phyloP scores from a whole-genome alignment of 1,284 basidiomycete genomes.

The Vanrija pseudolonga region DNA sequence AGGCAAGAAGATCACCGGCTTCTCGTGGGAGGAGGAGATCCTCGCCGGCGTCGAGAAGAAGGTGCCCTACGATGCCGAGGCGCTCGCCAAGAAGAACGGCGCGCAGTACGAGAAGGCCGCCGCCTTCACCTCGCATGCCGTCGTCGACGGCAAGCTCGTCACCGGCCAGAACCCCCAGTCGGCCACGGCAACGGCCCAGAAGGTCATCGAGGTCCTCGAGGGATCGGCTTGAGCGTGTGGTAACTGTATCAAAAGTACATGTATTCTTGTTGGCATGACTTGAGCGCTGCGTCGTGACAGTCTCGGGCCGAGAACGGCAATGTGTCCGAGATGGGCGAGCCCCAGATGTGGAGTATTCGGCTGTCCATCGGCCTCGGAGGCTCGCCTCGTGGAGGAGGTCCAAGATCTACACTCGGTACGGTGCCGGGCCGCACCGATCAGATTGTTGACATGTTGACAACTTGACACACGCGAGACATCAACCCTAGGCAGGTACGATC shows the following conservation, averaged over 20 bases:
- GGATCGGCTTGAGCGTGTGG: not conserved
- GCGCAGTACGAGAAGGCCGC: not conserved
- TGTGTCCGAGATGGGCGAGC: too few relatives aligned
- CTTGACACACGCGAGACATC: too few relatives aligned
- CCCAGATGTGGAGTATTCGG: too few relatives aligned
- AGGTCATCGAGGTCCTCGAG: not conserved
- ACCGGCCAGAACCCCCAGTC: constrained; percentile 12
- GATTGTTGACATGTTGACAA: too few relatives aligned
- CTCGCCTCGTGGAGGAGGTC: too few relatives aligned
- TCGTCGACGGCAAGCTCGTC: constrained; percentile 8
- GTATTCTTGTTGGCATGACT: not conserved
- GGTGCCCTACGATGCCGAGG: constrained; percentile 4
- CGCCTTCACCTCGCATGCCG: not conserved
- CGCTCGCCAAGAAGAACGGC: not conserved
- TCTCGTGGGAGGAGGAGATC: constrained; percentile 7
- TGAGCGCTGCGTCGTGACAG: not conserved
- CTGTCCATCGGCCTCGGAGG: too few relatives aligned
- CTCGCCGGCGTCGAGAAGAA: not conserved
- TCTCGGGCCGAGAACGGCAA: not conserved
- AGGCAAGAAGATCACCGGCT: constrained; percentile 10
- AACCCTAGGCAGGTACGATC: too few relatives aligned
- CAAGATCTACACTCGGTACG: too few relatives aligned
- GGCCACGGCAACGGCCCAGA: not conserved
- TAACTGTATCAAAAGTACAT: not conserved
- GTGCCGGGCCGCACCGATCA: too few relatives aligned